Percentiles rank a stretch among this genome's conserved stretches.
These are phyloP conservation scores for Hyaloscypha bicolor DNA, from an alignment of 495 filamentous ascomycete genomes.

Conservation along the genomic window DNA sequence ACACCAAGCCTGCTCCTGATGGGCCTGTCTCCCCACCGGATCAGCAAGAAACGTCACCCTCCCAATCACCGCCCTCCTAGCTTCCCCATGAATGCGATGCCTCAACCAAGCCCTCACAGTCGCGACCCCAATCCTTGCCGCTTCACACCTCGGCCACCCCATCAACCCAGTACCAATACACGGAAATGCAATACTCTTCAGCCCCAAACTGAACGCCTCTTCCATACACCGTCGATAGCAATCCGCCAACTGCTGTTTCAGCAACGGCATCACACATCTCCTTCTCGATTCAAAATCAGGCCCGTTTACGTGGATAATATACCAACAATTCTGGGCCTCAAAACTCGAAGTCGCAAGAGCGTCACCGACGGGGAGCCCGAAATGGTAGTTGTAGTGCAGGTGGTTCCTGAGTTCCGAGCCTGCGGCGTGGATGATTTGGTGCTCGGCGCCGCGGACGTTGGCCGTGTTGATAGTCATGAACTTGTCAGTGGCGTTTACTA, in stretches of 20 bases:
- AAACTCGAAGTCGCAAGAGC: background rate
- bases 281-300: background rate
- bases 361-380: background rate
- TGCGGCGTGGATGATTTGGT: background rate
- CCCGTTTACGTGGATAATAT: constrained; percentile 7
- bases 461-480: background rate
- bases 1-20: background rate
- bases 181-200: constrained; percentile 5
- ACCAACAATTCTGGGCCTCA: background rate
- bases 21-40: background rate
- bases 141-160: constrained; percentile 1
- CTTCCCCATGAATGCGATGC: background rate
- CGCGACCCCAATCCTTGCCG: background rate
- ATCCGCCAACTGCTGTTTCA: constrained; percentile 9
- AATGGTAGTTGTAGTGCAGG: background rate
- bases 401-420: background rate
- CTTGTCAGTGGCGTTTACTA: background rate
- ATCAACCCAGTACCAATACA: background rate
- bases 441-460: background rate
- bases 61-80: background rate
- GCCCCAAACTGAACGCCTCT: background rate
- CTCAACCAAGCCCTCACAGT: constrained; percentile 8
- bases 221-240: constrained; percentile 10
- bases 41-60: constrained; percentile 3
- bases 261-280: background rate